These are phyloP conservation scores for Crithidia bombi DNA, from an alignment of 208 protist genomes.

Conservation along the genomic window DNA sequence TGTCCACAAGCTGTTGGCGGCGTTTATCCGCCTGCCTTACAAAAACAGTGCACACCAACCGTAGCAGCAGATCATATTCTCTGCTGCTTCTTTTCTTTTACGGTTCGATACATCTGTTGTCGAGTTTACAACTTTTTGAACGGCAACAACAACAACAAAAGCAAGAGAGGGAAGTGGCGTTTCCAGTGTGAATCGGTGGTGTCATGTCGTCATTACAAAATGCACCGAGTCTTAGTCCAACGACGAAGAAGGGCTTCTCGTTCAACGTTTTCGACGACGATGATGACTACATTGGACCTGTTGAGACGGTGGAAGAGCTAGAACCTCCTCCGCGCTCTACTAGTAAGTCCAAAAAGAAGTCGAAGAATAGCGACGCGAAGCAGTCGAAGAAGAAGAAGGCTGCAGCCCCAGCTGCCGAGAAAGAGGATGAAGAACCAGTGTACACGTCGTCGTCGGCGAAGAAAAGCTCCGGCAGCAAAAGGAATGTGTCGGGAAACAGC, in stretches of 20 bases:
- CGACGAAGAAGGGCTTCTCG: slow-evolving; percentile 34
- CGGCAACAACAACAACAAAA: neutral
- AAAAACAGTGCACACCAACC: no score
- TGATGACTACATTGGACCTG: slow-evolving; percentile 54
- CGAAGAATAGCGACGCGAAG: slow-evolving; percentile 29
- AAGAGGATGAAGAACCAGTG: slow-evolving; percentile 11
- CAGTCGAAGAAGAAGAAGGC: slow-evolving; percentile 34
- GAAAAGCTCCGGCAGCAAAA: slow-evolving; percentile 24
- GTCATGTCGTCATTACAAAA: slow-evolving; percentile 28
- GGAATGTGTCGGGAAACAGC: slow-evolving; percentile 1
- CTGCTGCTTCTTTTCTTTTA: neutral
- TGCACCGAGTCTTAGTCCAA: slow-evolving; percentile 60
- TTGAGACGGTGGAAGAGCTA: slow-evolving; percentile 26
- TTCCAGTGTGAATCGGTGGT: no score
- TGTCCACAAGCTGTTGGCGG: no score
- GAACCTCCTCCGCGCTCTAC: slow-evolving; percentile 8
- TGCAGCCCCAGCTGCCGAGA: slow-evolving; percentile 4
- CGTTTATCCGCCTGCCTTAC: no score
- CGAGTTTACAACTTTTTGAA: no score
- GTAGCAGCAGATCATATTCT: neutral
- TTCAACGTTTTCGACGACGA: slow-evolving; percentile 42
- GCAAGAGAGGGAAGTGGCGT: neutral
- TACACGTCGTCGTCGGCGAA: slow-evolving; percentile 26
- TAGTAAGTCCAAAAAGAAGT: slow-evolving; percentile 41
- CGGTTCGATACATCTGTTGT: neutral